These are phyloP conservation scores for Tricholoma bakamatsutake DNA, from an alignment of 768 basidiomycete genomes.

Conservation along the genomic window DNA sequence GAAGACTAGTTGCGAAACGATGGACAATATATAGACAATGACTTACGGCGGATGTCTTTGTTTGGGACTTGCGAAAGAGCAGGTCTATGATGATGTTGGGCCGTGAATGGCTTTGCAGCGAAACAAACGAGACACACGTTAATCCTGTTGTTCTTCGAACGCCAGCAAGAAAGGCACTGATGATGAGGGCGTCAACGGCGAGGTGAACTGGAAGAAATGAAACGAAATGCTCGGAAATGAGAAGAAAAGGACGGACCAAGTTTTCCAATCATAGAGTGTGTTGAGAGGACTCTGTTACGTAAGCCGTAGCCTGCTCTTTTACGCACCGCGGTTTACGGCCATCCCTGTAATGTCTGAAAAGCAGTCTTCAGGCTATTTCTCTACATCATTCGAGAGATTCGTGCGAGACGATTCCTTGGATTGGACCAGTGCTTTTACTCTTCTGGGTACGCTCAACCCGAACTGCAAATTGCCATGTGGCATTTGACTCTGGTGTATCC, in stretches of 20 bases:
- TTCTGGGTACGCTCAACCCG: slow-evolving; percentile 56
- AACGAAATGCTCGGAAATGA: background rate
- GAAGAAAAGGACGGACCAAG: slow-evolving; percentile 33
- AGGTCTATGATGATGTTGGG: slow-evolving; percentile 42
- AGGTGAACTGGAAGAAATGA: slow-evolving; percentile 44
- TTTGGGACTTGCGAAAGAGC: slow-evolving; percentile 73
- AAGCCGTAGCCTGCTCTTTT: slow-evolving; percentile 4
- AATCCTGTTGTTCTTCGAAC: slow-evolving; percentile 78
- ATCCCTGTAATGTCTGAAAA: slow-evolving; percentile 31
- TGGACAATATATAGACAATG: background rate
- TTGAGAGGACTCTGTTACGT: slow-evolving; percentile 11
- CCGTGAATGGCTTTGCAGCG: background rate
- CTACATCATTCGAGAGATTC: slow-evolving; percentile 67
- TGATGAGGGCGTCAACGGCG: slow-evolving; percentile 71
- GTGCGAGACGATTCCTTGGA: slow-evolving; percentile 70
- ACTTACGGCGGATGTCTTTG: slow-evolving; percentile 84
- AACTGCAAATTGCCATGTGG: slow-evolving; percentile 17
- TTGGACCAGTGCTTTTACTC: slow-evolving; percentile 77
- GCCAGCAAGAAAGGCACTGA: slow-evolving; percentile 82
- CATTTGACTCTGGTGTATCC: slow-evolving; percentile 14
- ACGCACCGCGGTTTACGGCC: slow-evolving; percentile 3
- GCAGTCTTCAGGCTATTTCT: slow-evolving; percentile 57
- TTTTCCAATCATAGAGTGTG: slow-evolving; percentile 53
- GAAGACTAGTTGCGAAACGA: slow-evolving; percentile 1
- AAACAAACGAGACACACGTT: slow-evolving; percentile 55